Evolutionary conservation across 1,284 basidiomycete species (phyloP).

Genomic region (Marasmius tenuissimus): DNA sequence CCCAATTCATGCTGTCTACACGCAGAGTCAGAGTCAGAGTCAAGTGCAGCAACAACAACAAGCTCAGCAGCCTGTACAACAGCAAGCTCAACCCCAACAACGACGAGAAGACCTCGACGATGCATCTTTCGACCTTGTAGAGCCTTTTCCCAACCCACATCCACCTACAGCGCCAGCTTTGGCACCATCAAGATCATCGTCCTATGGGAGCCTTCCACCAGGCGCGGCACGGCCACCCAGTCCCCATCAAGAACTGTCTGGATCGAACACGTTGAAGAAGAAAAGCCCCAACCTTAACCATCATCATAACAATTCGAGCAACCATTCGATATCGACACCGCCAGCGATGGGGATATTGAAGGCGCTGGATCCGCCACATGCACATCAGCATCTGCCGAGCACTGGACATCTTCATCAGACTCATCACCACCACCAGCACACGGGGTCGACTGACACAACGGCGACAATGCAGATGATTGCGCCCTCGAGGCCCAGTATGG

Average conservation of each 20-base stretch:
- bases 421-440: constrained; percentile 16
- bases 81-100: neutral
- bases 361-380: constrained; percentile 52
- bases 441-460: constrained; percentile 31
- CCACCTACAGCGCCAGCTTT: neutral
- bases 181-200: neutral
- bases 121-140: neutral
- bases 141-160: neutral
- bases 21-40: constrained; percentile 1
- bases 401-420: neutral
- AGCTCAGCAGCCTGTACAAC: neutral
- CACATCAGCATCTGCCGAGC: constrained; percentile 21
- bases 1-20: neutral
- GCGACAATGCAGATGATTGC: constrained; percentile 23
- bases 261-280: constrained; percentile 1
- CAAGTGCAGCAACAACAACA: neutral
- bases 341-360: constrained; percentile 55
- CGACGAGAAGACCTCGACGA: neutral
- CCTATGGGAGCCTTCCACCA: constrained; percentile 4
- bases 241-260: constrained; percentile 5
- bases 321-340: neutral
- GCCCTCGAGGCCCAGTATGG: constrained; percentile 8
- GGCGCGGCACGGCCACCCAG: constrained; percentile 9
- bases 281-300: neutral
- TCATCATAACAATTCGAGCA: neutral